phyloP scores from a whole-genome alignment of 2,329 filamentous ascomycete species.

The Aspergillus neoniger region DNA sequence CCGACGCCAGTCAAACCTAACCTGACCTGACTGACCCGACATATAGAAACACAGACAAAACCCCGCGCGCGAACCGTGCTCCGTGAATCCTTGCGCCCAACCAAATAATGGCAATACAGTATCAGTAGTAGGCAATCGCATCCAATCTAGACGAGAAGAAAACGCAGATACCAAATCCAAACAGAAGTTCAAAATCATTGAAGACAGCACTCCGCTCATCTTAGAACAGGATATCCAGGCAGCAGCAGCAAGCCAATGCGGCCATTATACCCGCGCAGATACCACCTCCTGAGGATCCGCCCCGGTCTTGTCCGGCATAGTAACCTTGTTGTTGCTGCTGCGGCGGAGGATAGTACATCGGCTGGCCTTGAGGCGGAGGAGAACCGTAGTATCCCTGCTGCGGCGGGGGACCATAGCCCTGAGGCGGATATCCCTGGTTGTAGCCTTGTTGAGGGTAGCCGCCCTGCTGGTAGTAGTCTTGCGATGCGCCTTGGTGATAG shows the following conservation, averaged over 20 bases:
- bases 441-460: slow-evolving; percentile 18
- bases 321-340: slow-evolving; percentile 43
- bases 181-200: neutral
- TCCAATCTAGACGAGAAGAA: slow-evolving; percentile 2
- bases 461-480: slow-evolving; percentile 38
- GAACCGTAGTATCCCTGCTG: slow-evolving; percentile 29
- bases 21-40: neutral
- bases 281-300: slow-evolving; percentile 37
- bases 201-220: slow-evolving; percentile 7
- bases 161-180: slow-evolving; percentile 18
- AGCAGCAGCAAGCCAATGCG: slow-evolving; percentile 53
- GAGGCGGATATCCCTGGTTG: slow-evolving; percentile 29
- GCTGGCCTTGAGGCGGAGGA: slow-evolving; percentile 29
- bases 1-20: neutral
- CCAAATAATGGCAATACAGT: neutral
- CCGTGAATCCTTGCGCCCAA: neutral
- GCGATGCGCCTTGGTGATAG: slow-evolving; percentile 30
- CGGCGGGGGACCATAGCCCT: slow-evolving; percentile 25
- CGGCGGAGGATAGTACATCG: slow-evolving; percentile 44
- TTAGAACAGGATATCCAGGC: slow-evolving; percentile 51
- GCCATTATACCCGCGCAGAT: slow-evolving; percentile 52
- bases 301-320: slow-evolving; percentile 35
- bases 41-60: neutral
- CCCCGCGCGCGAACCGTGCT: neutral
- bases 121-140: neutral